phyloP scores from a whole-genome alignment of 2,329 filamentous ascomycete genomes.

The Alternaria sp. region DNA sequence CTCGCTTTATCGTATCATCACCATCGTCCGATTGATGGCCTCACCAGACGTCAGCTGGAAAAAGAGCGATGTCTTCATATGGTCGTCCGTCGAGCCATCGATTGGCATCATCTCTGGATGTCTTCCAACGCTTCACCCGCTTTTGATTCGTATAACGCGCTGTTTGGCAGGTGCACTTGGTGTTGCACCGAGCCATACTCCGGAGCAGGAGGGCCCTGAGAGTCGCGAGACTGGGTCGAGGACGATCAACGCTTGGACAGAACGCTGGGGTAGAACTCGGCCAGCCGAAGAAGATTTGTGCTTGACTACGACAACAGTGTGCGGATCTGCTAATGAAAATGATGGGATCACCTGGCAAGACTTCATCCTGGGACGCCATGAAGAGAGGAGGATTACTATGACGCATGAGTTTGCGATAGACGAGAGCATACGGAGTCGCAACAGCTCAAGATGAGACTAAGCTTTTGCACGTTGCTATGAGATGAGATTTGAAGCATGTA shows the following conservation, averaged over 20 bases:
- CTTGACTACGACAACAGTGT: constrained; percentile 9
- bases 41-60: constrained; percentile 32
- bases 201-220: background rate
- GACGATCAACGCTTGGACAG: background rate
- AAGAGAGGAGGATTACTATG: background rate
- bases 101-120: constrained; percentile 34
- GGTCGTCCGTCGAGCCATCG: constrained; percentile 31
- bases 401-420: background rate
- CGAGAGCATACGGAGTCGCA: background rate
- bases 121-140: background rate
- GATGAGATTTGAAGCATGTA: background rate
- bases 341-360: background rate
- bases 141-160: background rate
- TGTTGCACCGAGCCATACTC: background rate
- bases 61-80: constrained; percentile 36
- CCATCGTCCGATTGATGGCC: constrained; percentile 22
- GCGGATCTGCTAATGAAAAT: background rate
- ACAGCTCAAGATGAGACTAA: background rate
- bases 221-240: background rate
- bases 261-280: background rate
- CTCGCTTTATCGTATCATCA: constrained; percentile 34
- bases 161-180: background rate
- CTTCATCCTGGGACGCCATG: background rate
- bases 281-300: background rate
- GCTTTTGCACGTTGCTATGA: background rate